Conservation (phyloP, 306 rosid species). For the Medicago lupulina region DNA sequence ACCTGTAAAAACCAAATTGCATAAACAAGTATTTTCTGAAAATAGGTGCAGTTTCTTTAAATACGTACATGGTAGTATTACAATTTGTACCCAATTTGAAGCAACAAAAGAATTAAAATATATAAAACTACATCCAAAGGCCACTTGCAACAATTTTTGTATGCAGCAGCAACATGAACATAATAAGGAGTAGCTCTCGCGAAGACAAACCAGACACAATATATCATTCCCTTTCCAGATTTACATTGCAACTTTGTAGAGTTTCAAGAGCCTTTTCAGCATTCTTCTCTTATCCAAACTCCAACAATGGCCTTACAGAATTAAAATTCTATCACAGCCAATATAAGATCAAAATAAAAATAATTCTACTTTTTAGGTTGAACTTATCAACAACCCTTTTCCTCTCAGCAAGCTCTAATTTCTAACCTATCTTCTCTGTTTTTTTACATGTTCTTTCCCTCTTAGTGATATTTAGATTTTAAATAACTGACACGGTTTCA, state of each 20-base stretch:
- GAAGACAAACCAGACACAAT: not conserved
- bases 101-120: not conserved
- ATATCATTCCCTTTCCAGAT: not conserved
- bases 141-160: not conserved
- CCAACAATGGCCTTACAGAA: not conserved
- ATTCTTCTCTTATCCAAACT: not conserved
- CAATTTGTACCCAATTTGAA: not conserved
- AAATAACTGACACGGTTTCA: conserved; percentile 5
- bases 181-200: not conserved
- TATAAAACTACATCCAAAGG: not conserved
- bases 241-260: not conserved
- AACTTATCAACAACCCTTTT: not conserved
- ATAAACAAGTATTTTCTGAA: not conserved
- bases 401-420: not conserved
- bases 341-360: not conserved
- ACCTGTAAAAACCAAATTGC: conserved; percentile 63
- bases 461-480: not conserved
- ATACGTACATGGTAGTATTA: not conserved
- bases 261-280: not conserved
- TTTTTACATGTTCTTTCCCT: not conserved
- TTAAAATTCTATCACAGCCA: not conserved
- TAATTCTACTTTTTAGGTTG: not conserved
- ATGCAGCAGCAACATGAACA: not conserved
- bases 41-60: not conserved
- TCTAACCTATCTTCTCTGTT: not conserved